Base-by-base conservation (phyloP, 2,329 filamentous ascomycete species). In the Pseudogymnoascus sp. region DNA sequence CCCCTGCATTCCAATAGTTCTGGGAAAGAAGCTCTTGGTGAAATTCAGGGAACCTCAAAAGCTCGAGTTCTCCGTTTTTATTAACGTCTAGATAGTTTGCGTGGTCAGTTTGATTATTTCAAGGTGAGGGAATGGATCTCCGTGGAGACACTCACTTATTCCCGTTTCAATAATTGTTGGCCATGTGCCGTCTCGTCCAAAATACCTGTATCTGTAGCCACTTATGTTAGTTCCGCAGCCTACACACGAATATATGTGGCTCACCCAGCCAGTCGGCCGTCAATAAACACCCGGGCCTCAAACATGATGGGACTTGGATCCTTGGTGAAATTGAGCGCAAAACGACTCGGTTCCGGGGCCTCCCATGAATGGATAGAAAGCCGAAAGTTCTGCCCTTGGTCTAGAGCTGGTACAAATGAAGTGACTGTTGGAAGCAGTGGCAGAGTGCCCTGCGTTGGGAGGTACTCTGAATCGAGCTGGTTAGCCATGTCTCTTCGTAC, bases 311-410 rank as follows among this genome's bases (percentile, higher is more conserved):
- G 69, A 53, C 88, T 81, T 7, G 80, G 73, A 50, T 82, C 78
- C 65, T 84, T 82, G 75, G 81, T 84, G 70, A 84, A 80, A 50
- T 77, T 76, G 65, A 79, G 80, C 35, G 84, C 80, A 68, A 82
- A 79, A 50, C 83, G 80, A 67, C 84, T 88, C 62, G 85, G 76
- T 16, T 79, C 77, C 5, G 87, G 86, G 4, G 77, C 80, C 14
- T 81, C 81, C 90, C 90, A 93, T 64, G 82, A 86, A 74, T 93
- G 89, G 59, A 93, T 80, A 2, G 90, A 93, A 60, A 93, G 80
- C 66, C 86, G 83, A 73, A 92, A 93, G 0, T 83, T 79, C 29
- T 77, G 77, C 24, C 83, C 83, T 0, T 77, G 72, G 3, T 78
- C 70, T 8, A 91, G 77, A 64, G 86, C 88, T 1, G 89, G 86